These are phyloP conservation scores for Malassezia slooffiae DNA, from an alignment of 1,284 basidiomycete species.

Conservation along the genomic window DNA sequence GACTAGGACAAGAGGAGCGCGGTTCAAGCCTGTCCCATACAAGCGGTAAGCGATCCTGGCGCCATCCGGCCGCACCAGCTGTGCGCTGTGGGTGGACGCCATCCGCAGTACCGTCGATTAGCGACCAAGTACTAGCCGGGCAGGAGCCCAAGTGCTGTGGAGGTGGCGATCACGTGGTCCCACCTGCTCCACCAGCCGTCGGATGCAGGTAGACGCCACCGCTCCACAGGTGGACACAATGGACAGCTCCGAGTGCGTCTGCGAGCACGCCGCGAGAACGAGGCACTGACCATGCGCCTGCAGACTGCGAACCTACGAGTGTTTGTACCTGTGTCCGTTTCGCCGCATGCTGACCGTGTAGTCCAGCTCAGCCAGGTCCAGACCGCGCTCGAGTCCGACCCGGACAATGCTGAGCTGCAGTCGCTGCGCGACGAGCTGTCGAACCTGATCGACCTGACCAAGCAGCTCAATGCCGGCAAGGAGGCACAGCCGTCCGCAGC, in stretches of 20 bases:
- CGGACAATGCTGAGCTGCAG: conserved; percentile 61
- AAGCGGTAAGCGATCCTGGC: conserved; percentile 24
- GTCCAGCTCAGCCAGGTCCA: conserved; percentile 71
- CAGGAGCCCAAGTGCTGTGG: no score
- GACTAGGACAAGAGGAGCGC: conserved; percentile 28
- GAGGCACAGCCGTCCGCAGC: neutral
- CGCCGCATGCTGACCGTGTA: conserved; percentile 10
- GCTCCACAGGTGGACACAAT: no score
- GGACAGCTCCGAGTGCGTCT: conserved; percentile 16
- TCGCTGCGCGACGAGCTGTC: conserved; percentile 68
- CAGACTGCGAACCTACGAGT: conserved; percentile 16
- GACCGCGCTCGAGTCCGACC: conserved; percentile 68
- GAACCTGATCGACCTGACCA: conserved; percentile 77
- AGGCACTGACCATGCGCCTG: no score
- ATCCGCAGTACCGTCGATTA: no score
- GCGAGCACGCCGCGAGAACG: neutral
- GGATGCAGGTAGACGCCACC: no score
- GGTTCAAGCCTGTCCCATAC: conserved; percentile 4
- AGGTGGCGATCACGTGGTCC: no score
- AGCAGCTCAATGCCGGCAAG: conserved; percentile 14
- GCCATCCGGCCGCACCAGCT: no score
- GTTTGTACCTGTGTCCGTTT: neutral
- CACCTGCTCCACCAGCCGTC: no score
- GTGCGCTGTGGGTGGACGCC: no score
- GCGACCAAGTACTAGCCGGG: no score